These are phyloP conservation scores for Yamadazyma jaroonii DNA, from an alignment of 1,139 yeast species.

Conservation along the genomic window DNA sequence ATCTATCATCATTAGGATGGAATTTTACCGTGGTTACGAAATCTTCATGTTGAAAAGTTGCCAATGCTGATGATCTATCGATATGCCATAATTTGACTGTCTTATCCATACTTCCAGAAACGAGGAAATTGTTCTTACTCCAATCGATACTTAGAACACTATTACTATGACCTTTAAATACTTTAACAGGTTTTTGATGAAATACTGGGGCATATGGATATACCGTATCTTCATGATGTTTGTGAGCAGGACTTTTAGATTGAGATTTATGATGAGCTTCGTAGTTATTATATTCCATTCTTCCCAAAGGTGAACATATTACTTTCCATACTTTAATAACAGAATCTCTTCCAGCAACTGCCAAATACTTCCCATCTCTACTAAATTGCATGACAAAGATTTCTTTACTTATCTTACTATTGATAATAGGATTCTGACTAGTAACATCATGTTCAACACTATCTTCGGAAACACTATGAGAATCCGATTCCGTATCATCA, in stretches of 20 bases:
- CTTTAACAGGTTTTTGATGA: conserved; percentile 61
- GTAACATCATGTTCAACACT: background rate
- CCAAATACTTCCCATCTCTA: conserved; percentile 75
- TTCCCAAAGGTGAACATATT: conserved; percentile 62
- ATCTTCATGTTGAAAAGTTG: conserved; percentile 70
- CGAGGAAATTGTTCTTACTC: conserved; percentile 81
- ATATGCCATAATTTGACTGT: conserved; percentile 86
- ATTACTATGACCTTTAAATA: conserved; percentile 64
- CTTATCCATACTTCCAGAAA: conserved; percentile 83
- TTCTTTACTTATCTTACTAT: conserved; percentile 34
- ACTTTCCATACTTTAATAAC: conserved; percentile 76
- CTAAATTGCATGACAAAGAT: conserved; percentile 75
- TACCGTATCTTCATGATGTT: conserved; percentile 16
- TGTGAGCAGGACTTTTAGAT: conserved; percentile 3
- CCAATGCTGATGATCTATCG: conserved; percentile 60
- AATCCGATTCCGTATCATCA: conserved; percentile 11
- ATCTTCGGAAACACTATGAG: conserved; percentile 1
- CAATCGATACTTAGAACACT: conserved; percentile 77
- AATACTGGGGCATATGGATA: conserved; percentile 73
- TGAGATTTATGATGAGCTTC: conserved; percentile 5
- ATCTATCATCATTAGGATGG: conserved; percentile 86
- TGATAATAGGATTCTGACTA: conserved; percentile 6
- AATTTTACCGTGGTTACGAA: conserved; percentile 81
- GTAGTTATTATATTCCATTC: conserved; percentile 40
- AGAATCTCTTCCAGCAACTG: conserved; percentile 79